These are phyloP conservation scores for Metarhizium album DNA, from an alignment of 2,329 filamentous ascomycete genomes.

Conservation along the genomic window DNA sequence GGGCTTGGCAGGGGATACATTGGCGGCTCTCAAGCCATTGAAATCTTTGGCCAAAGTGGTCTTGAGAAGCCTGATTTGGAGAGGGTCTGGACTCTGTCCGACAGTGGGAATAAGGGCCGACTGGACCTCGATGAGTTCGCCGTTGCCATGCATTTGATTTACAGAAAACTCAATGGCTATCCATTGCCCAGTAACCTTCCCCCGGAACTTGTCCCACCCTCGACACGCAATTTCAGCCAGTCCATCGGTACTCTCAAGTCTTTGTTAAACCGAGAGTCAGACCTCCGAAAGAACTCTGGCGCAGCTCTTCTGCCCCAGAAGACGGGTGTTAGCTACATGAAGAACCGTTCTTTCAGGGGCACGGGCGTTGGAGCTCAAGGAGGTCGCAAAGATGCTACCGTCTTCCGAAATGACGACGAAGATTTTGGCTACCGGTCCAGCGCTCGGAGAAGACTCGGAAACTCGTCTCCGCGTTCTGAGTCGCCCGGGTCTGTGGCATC, in stretches of 20 bases:
- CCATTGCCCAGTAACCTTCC: conserved; percentile 80
- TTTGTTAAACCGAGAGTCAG: conserved; percentile 79
- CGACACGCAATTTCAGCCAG: conserved; percentile 83
- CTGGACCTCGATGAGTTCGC: conserved; percentile 96
- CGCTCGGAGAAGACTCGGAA: conserved; percentile 74
- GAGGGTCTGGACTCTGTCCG: conserved; percentile 86
- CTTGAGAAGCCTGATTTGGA: conserved; percentile 85
- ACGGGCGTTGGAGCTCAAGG: conserved; percentile 43
- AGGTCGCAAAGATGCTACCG: conserved; percentile 83
- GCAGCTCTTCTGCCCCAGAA: conserved; percentile 87
- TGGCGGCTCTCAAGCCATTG: conserved; percentile 82
- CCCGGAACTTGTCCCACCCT: conserved; percentile 86
- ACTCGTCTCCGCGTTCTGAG: conserved; percentile 71
- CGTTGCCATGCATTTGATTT: conserved; percentile 98
- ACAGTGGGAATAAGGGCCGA: conserved; percentile 87
- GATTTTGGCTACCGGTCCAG: conserved; percentile 88
- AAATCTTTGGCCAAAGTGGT: conserved; percentile 94
- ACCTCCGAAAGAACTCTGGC: conserved; percentile 77
- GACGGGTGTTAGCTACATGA: conserved; percentile 96
- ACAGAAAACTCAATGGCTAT: conserved; percentile 92
- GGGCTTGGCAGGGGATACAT: conserved; percentile 89
- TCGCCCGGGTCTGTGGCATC: conserved; percentile 59
- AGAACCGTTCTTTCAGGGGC: conserved; percentile 82
- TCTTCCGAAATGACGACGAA: conserved; percentile 94
- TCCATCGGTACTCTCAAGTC: conserved; percentile 91